Percentiles rank a stretch among this genome's conserved stretches.
phyloP scores from a whole-genome alignment of 768 basidiomycete species.

The Exidia glandulosa region DNA sequence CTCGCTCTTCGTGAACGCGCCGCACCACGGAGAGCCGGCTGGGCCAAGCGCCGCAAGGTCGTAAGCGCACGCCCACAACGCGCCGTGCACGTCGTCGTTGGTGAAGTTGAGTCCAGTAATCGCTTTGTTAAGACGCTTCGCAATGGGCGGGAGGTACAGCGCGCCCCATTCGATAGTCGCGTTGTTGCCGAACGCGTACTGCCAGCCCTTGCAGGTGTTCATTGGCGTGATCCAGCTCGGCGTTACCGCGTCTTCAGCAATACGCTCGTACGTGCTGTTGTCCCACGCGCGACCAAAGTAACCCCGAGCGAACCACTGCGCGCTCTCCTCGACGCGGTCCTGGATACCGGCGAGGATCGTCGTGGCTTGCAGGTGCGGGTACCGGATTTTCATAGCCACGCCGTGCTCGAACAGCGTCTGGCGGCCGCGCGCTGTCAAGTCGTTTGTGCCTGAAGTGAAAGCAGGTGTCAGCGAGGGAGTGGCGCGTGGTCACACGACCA shows the following conservation, averaged over 20 bases:
- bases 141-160: conserved; percentile 25
- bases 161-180: conserved; percentile 19
- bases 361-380: conserved; percentile 17
- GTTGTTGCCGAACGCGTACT: conserved; percentile 22
- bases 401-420: conserved; percentile 30
- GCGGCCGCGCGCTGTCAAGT: conserved; percentile 27
- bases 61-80: conserved; percentile 32
- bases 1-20: conserved; percentile 24
- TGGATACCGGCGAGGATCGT: conserved; percentile 21
- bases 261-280: conserved; percentile 7
- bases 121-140: conserved; percentile 22
- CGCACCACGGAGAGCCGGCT: conserved; percentile 28
- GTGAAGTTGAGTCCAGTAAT: conserved; percentile 24
- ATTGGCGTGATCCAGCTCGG: conserved; percentile 32
- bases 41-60: conserved; percentile 24
- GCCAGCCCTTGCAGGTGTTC: conserved; percentile 27
- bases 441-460: conserved; percentile 10
- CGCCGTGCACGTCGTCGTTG: conserved; percentile 26
- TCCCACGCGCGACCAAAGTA: conserved; percentile 26
- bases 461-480: not conserved
- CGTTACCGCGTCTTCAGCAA: conserved; percentile 24
- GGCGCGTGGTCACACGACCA: not conserved
- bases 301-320: conserved; percentile 29
- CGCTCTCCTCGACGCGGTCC: conserved; percentile 25
- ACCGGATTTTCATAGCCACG: conserved; percentile 23